phyloP scores from a whole-genome alignment of 108 stramenopile genomes.

The Cylindrotheca closterium region DNA sequence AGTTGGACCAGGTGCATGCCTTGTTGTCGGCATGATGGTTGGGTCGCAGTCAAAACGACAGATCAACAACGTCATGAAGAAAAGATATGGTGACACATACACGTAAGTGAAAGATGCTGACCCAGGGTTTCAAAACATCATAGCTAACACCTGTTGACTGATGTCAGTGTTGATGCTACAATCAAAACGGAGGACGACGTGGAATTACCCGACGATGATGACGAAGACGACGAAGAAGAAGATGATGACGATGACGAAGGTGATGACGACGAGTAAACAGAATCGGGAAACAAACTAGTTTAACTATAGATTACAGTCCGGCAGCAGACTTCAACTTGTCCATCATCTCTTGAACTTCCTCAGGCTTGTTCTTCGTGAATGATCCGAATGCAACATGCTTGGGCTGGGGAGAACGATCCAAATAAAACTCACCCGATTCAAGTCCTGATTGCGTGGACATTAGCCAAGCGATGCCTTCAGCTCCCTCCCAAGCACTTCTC shows the following conservation, averaged over 20 bases:
- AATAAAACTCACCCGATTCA: constrained; percentile 81
- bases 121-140: neutral
- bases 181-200: constrained; percentile 40
- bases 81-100: constrained; percentile 53
- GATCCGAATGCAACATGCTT: constrained; percentile 87
- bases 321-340: constrained; percentile 49
- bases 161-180: constrained; percentile 37
- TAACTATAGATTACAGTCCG: constrained; percentile 20
- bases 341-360: constrained; percentile 86
- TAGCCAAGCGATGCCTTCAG: constrained; percentile 91
- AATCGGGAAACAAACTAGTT: constrained; percentile 1
- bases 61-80: constrained; percentile 43
- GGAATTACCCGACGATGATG: constrained; percentile 51
- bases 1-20: constrained; percentile 16
- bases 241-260: constrained; percentile 39
- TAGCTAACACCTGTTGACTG: neutral
- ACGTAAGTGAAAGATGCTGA: constrained; percentile 16
- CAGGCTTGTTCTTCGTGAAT: constrained; percentile 77
- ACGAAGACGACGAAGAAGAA: constrained; percentile 54
- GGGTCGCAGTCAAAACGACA: constrained; percentile 34
- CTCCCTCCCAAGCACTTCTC: constrained; percentile 86
- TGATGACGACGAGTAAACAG: constrained; percentile 32
- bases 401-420: constrained; percentile 73
- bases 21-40: constrained; percentile 22
- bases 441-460: constrained; percentile 54